Conservation (phyloP, 208 protist species). For the Leishmania lainsoni region DNA sequence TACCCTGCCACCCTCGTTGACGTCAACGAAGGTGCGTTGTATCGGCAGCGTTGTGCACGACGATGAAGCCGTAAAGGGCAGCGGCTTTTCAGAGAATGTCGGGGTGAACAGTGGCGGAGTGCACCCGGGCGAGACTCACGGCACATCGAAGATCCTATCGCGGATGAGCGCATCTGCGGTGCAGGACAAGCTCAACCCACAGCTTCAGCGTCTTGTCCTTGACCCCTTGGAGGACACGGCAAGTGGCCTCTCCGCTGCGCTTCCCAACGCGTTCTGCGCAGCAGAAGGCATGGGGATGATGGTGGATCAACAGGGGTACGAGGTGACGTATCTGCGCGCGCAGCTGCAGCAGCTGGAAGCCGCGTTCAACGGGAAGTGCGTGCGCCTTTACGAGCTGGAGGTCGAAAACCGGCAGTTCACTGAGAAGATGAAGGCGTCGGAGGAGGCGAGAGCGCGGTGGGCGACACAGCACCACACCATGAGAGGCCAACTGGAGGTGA, state of each 20-base stretch:
- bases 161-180: neutral
- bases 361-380: conserved; percentile 84
- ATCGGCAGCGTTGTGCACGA: neutral
- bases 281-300: conserved; percentile 34
- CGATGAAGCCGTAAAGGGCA: neutral
- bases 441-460: conserved; percentile 38
- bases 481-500: conserved; percentile 45
- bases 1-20: conserved; percentile 20
- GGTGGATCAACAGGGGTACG: conserved; percentile 76
- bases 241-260: neutral
- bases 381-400: conserved; percentile 75
- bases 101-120: neutral
- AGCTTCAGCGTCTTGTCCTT: neutral
- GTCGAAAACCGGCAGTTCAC: conserved; percentile 60
- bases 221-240: neutral
- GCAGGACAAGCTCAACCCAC: neutral
- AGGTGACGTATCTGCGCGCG: conserved; percentile 75
- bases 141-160: neutral
- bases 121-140: neutral
- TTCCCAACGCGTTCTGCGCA: neutral
- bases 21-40: neutral
- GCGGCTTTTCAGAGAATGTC: neutral
- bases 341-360: conserved; percentile 87
- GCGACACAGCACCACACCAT: conserved; percentile 39
- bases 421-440: conserved; percentile 42